Evolutionary conservation across 139 green algal genomes (phyloP).

Genomic region (Nannochloris sp.): DNA sequence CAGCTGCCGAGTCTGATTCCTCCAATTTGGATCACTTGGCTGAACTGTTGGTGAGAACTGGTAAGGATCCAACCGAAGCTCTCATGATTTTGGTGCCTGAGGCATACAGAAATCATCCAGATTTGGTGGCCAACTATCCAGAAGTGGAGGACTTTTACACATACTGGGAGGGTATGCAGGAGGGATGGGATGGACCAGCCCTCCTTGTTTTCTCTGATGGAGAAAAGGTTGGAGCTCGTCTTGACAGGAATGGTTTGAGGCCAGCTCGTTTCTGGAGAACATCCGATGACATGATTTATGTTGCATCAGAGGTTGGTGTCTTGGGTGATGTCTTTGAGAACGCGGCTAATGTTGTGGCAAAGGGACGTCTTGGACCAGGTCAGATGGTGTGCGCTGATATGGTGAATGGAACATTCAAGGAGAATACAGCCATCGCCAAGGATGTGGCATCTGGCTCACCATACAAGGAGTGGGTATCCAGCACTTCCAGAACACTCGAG

Average conservation of each 20-base stretch:
- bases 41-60: conserved; percentile 84
- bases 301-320: conserved; percentile 94
- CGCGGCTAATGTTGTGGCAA: conserved; percentile 71
- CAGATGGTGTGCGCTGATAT: conserved; percentile 94
- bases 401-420: conserved; percentile 67
- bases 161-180: conserved; percentile 95
- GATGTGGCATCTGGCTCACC: conserved; percentile 57
- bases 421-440: conserved; percentile 75
- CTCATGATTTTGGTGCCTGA: conserved; percentile 97
- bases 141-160: conserved; percentile 88
- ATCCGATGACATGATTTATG: conserved; percentile 90
- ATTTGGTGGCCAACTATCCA: conserved; percentile 79
- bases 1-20: conserved; percentile 71
- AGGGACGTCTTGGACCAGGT: conserved; percentile 92
- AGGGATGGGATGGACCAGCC: conserved; percentile 97
- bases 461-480: conserved; percentile 81
- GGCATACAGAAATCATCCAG: conserved; percentile 84
- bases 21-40: conserved; percentile 95
- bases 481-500: conserved; percentile 35
- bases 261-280: conserved; percentile 95
- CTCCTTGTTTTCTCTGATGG: conserved; percentile 97
- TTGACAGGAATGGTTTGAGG: conserved; percentile 97
- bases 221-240: conserved; percentile 73
- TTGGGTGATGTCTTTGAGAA: conserved; percentile 82
- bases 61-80: conserved; percentile 56